Percentiles rank a stretch among this genome's conserved stretches.
These are phyloP conservation scores for Luffa acutangula DNA, from an alignment of 306 rosid species.

Conservation along the genomic window DNA sequence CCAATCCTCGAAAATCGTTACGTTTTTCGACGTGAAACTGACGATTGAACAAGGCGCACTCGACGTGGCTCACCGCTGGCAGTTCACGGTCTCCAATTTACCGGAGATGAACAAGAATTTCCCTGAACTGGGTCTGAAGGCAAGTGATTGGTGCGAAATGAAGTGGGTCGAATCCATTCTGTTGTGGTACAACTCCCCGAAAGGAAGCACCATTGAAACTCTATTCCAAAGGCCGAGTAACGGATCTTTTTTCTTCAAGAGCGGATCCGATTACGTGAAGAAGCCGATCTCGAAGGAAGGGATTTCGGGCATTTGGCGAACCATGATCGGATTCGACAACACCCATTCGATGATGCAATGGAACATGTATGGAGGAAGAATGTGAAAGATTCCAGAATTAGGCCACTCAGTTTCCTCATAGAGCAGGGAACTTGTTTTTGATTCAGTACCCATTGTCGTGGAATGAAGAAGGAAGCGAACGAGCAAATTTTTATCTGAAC, in stretches of 20 bases:
- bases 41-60: slow-evolving; percentile 29
- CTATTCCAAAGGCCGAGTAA: slow-evolving; percentile 31
- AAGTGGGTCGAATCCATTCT: slow-evolving; percentile 47
- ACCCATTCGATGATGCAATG: slow-evolving; percentile 30
- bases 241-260: slow-evolving; percentile 40
- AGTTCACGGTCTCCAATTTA: slow-evolving; percentile 31
- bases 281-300: slow-evolving; percentile 37
- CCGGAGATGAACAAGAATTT: slow-evolving; percentile 25
- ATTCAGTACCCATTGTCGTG: slow-evolving; percentile 40
- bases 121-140: slow-evolving; percentile 43
- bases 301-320: slow-evolving; percentile 42
- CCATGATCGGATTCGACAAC: slow-evolving; percentile 33
- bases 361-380: slow-evolving; percentile 59
- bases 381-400: slow-evolving; percentile 36
- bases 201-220: slow-evolving; percentile 21
- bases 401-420: slow-evolving; percentile 55
- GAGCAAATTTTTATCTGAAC: slow-evolving; percentile 19
- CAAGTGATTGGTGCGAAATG: slow-evolving; percentile 29
- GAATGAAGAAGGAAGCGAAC: slow-evolving; percentile 18
- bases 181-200: slow-evolving; percentile 34
- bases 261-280: slow-evolving; percentile 46
- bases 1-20: slow-evolving; percentile 40
- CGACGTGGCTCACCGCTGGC: slow-evolving; percentile 57
- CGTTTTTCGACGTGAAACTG: slow-evolving; percentile 29
- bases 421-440: slow-evolving; percentile 51